Conservation (phyloP, 371 early-diverging fungal species). For the Blyttiomyces sp. region DNA sequence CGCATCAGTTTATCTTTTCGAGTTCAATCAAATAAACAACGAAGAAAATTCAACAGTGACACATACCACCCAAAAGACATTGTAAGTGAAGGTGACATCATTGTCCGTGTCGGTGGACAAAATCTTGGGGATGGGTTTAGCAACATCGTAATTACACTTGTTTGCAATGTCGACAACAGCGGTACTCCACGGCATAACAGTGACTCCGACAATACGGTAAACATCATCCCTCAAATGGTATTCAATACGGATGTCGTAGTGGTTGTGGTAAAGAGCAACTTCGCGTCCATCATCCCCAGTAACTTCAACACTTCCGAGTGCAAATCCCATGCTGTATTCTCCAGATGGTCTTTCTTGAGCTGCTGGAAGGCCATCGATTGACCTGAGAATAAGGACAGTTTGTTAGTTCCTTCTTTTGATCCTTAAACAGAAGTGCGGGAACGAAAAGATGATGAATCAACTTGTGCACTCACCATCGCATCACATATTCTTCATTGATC, state of each 20-base stretch:
- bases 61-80: conserved; percentile 75
- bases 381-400: conserved; percentile 33
- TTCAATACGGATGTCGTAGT: conserved; percentile 79
- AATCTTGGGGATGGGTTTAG: neutral
- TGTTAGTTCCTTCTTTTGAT: neutral
- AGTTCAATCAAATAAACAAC: neutral
- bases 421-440: neutral
- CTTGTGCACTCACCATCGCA: conserved; percentile 25
- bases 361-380: conserved; percentile 93
- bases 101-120: conserved; percentile 34
- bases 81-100: conserved; percentile 75
- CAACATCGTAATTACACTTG: conserved; percentile 16
- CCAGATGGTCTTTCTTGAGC: conserved; percentile 63
- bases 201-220: conserved; percentile 86
- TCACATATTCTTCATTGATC: conserved; percentile 77
- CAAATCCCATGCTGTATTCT: conserved; percentile 58
- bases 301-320: conserved; percentile 56
- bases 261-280: conserved; percentile 69
- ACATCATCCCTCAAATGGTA: conserved; percentile 66
- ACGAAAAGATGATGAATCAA: neutral
- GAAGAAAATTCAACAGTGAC: neutral
- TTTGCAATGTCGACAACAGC: conserved; percentile 24
- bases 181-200: conserved; percentile 65
- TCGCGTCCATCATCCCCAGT: conserved; percentile 9
- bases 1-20: neutral